Evolutionary conservation across 2,329 filamentous ascomycete genomes (phyloP).

Genomic region (Phaeophleospora eucalypticola): DNA sequence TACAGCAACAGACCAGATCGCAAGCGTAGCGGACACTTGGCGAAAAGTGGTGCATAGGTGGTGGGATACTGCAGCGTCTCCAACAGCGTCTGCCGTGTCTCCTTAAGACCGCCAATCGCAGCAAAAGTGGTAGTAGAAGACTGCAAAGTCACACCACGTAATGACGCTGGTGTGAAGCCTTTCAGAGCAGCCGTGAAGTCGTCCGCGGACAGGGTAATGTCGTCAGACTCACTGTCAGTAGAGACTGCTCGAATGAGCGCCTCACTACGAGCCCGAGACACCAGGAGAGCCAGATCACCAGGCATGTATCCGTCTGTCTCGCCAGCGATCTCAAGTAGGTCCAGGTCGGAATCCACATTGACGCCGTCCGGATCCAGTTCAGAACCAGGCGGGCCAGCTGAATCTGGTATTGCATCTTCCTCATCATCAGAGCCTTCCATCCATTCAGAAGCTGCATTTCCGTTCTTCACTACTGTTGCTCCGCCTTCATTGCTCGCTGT

Average conservation of each 20-base stretch:
- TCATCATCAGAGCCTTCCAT: slow-evolving; percentile 63
- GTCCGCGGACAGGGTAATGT: slow-evolving; percentile 61
- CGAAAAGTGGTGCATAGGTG: slow-evolving; percentile 96
- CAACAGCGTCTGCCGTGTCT: slow-evolving; percentile 84
- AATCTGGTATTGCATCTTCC: slow-evolving; percentile 43
- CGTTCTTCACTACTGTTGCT: slow-evolving; percentile 14
- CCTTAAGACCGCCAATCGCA: slow-evolving; percentile 80
- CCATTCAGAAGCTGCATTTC: slow-evolving; percentile 48
- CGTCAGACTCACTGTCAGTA: slow-evolving; percentile 37
- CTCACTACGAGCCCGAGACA: slow-evolving; percentile 84
- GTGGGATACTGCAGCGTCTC: slow-evolving; percentile 97
- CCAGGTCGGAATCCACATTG: slow-evolving; percentile 68
- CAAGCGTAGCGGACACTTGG: slow-evolving; percentile 88
- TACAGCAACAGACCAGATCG: slow-evolving; percentile 91
- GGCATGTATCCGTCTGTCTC: slow-evolving; percentile 98
- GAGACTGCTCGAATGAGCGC: slow-evolving; percentile 79
- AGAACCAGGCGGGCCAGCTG: slow-evolving; percentile 35
- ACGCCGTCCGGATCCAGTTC: slow-evolving; percentile 55
- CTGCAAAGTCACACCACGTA: slow-evolving; percentile 90
- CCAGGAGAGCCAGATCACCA: slow-evolving; percentile 80
- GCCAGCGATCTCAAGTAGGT: slow-evolving; percentile 88
- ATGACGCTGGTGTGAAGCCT: slow-evolving; percentile 90
- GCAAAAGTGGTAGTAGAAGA: slow-evolving; percentile 89
- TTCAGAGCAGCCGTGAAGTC: slow-evolving; percentile 84
- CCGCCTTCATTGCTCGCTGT: slow-evolving; percentile 11